These are phyloP conservation scores for Aureobasidium subglaciale DNA, from an alignment of 2,329 filamentous ascomycete species.

Conservation along the genomic window DNA sequence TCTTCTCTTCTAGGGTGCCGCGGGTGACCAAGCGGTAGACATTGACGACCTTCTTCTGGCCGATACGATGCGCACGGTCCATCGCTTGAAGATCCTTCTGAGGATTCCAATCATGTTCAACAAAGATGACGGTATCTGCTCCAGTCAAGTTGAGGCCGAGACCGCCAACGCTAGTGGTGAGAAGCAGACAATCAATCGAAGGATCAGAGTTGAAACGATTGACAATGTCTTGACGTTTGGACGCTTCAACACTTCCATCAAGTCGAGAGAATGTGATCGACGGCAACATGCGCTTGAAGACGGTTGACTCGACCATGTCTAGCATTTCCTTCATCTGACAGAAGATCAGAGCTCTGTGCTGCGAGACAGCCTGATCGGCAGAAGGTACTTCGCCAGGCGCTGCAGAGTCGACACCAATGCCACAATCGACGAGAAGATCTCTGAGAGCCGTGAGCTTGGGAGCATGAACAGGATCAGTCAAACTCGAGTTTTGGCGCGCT, in stretches of 20 bases:
- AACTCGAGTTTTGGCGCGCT: slow-evolving; percentile 66
- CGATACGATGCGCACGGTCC: slow-evolving; percentile 96
- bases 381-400: slow-evolving; percentile 46
- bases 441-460: slow-evolving; percentile 86
- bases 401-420: slow-evolving; percentile 66
- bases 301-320: slow-evolving; percentile 94
- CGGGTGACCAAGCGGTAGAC: slow-evolving; percentile 95
- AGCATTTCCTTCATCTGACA: slow-evolving; percentile 99
- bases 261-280: slow-evolving; percentile 89
- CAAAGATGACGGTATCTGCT: slow-evolving; percentile 97
- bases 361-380: slow-evolving; percentile 76
- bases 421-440: slow-evolving; percentile 95
- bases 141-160: slow-evolving; percentile 92
- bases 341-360: slow-evolving; percentile 92
- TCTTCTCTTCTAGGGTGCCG: slow-evolving; percentile 97
- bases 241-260: slow-evolving; percentile 87
- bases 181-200: slow-evolving; percentile 84
- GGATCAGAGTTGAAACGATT: slow-evolving; percentile 98
- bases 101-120: slow-evolving; percentile 99
- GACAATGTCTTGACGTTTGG: slow-evolving; percentile 91
- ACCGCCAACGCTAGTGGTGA: slow-evolving; percentile 93
- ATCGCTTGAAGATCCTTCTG: slow-evolving; percentile 98
- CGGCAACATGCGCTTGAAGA: slow-evolving; percentile 83
- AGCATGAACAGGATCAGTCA: slow-evolving; percentile 81
- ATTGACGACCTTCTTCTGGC: slow-evolving; percentile 99